Conservation (phyloP, 1,284 basidiomycete species). For the Fomitopsis palustris region DNA sequence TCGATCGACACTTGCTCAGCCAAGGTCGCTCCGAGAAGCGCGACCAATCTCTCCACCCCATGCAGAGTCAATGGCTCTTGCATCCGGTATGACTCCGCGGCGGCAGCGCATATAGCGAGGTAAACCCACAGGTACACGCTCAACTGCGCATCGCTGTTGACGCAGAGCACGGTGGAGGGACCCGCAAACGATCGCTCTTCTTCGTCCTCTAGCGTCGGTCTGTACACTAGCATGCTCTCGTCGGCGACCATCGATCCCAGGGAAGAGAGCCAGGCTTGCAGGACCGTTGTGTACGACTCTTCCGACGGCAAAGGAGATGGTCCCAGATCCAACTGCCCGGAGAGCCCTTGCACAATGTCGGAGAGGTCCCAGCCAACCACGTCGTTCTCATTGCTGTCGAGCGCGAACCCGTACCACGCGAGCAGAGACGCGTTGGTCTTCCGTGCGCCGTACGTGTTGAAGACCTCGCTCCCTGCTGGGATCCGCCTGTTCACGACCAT, state of each 20-base stretch:
- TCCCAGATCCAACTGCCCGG: neutral
- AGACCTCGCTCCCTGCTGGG: slow-evolving; percentile 59
- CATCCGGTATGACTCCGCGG: neutral
- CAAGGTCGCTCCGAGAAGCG: neutral
- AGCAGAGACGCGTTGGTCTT: slow-evolving; percentile 72
- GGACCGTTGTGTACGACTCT: neutral
- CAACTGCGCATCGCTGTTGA: slow-evolving; percentile 31
- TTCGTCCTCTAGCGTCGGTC: slow-evolving; percentile 1
- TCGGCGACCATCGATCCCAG: neutral
- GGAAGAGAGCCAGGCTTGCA: slow-evolving; percentile 2
- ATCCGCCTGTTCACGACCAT: slow-evolving; percentile 62
- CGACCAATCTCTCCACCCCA: neutral
- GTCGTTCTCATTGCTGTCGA: slow-evolving; percentile 64
- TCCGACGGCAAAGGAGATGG: neutral
- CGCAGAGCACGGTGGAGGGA: slow-evolving; percentile 4
- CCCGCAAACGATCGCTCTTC: neutral
- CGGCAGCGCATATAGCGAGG: slow-evolving; percentile 14
- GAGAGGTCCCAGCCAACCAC: slow-evolving; percentile 43
- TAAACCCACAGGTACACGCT: slow-evolving; percentile 30
- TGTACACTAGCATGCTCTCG: slow-evolving; percentile 12
- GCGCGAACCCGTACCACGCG: slow-evolving; percentile 71
- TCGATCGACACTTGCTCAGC: neutral
- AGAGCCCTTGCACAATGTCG: slow-evolving; percentile 29
- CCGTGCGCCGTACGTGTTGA: slow-evolving; percentile 81
- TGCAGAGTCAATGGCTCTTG: too few relatives aligned